A percentile compares a stretch with the other conserved stretches of the same genome.
phyloP scores from a whole-genome alignment of 1,284 basidiomycete genomes.

The Golubevia pallescens region DNA sequence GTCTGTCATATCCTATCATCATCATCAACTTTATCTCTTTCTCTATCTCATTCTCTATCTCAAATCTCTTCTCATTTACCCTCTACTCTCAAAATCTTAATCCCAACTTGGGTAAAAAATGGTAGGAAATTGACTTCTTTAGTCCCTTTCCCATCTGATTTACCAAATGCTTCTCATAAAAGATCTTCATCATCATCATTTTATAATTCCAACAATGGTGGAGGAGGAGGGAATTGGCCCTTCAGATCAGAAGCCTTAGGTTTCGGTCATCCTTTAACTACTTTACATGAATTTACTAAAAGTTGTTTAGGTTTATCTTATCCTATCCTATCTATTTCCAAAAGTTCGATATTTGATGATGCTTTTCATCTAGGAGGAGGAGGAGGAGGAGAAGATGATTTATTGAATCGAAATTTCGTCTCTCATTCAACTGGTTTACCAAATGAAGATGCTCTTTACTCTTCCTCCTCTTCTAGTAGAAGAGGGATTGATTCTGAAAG shows the following conservation, averaged over 20 bases:
- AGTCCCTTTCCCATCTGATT: conserved; percentile 33
- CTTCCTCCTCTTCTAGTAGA: too few species aligned
- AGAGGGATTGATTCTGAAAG: too few species aligned
- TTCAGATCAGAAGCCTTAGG: conserved; percentile 47
- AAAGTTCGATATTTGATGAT: too few species aligned
- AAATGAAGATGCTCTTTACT: too few species aligned
- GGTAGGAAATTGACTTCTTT: conserved; percentile 21
- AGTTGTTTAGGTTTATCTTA: conserved; percentile 42
- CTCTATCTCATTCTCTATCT: not conserved
- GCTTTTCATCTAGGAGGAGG: too few species aligned
- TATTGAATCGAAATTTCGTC: too few species aligned
- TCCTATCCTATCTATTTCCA: conserved; percentile 11
- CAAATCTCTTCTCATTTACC: too few species aligned
- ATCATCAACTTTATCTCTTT: conserved; percentile 15
- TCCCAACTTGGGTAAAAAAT: conserved; percentile 34
- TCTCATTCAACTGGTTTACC: too few species aligned
- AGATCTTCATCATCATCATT: conserved; percentile 15
- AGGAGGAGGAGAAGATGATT: too few species aligned
- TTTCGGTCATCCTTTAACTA: conserved; percentile 46
- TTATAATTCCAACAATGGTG: too few species aligned
- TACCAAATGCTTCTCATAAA: conserved; percentile 39
- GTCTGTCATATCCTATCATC: conserved; percentile 45
- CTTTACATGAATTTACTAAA: conserved; percentile 43
- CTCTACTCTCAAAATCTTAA: conserved; percentile 1
- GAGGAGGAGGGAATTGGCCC: conserved; percentile 30